phyloP scores from a whole-genome alignment of 768 basidiomycete genomes.

The Leucocoprinus leucothites region DNA sequence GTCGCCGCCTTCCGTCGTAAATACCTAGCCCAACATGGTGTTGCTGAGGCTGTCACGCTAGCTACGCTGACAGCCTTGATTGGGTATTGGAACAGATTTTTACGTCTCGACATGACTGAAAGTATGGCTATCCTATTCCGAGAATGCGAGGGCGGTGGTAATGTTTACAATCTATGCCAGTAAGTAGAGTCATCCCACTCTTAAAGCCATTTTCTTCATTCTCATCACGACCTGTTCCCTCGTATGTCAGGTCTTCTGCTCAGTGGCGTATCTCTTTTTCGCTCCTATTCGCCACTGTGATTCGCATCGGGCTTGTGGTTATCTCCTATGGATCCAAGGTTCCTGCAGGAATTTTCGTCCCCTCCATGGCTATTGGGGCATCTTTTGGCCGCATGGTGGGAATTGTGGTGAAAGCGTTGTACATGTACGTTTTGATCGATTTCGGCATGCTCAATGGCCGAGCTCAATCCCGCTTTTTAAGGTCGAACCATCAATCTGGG shows the following conservation, averaged over 20 bases:
- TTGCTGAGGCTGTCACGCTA: slow-evolving; percentile 85
- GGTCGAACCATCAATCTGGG: slow-evolving; percentile 78
- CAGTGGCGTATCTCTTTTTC: slow-evolving; percentile 98
- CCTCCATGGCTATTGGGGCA: slow-evolving; percentile 98
- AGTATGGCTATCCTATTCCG: slow-evolving; percentile 92
- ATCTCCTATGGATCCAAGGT: slow-evolving; percentile 96
- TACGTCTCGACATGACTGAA: slow-evolving; percentile 97
- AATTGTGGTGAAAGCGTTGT: slow-evolving; percentile 91
- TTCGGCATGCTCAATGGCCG: neutral
- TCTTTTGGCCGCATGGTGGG: slow-evolving; percentile 97
- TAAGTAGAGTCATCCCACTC: slow-evolving; percentile 37
- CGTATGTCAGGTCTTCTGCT: slow-evolving; percentile 59
- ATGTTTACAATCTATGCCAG: slow-evolving; percentile 90
- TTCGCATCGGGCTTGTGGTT: slow-evolving; percentile 83
- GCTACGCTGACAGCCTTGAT: slow-evolving; percentile 89
- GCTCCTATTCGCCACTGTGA: slow-evolving; percentile 84
- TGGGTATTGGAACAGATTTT: slow-evolving; percentile 91
- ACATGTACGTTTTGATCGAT: slow-evolving; percentile 49
- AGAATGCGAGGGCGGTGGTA: slow-evolving; percentile 94
- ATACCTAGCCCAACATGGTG: slow-evolving; percentile 77
- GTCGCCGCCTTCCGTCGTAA: slow-evolving; percentile 93
- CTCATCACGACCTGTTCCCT: neutral
- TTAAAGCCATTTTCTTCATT: neutral
- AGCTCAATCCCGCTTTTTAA: slow-evolving; percentile 27
- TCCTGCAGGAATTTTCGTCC: slow-evolving; percentile 96